Evolutionary conservation across 208 protist species (phyloP).

Genomic region (Acanthamoeba triangularis): DNA sequence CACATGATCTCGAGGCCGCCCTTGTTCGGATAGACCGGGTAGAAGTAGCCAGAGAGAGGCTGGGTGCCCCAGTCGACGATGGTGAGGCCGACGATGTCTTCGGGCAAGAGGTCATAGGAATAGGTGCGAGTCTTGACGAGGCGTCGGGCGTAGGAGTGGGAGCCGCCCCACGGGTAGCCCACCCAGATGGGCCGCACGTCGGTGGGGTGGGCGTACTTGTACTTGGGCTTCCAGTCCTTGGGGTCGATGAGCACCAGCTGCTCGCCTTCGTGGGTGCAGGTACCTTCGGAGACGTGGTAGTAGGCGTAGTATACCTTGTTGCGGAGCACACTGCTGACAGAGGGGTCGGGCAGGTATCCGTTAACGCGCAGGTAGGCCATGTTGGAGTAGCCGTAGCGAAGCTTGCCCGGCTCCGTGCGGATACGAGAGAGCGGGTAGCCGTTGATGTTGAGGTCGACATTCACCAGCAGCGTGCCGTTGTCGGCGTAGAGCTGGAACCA

Average conservation of each 20-base stretch:
- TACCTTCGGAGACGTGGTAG: neutral
- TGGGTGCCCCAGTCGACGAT: neutral
- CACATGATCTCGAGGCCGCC: neutral
- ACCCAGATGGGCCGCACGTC: neutral
- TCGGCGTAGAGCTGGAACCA: slow-evolving; percentile 28
- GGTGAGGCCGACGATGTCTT: neutral
- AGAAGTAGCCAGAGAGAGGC: neutral
- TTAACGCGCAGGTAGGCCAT: neutral
- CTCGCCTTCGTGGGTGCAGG: neutral
- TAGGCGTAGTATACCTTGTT: neutral
- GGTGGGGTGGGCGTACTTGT: neutral
- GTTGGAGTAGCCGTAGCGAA: neutral
- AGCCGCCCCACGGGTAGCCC: neutral
- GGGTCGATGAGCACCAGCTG: neutral
- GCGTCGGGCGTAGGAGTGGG: neutral
- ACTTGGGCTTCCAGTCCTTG: neutral
- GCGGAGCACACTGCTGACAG: neutral
- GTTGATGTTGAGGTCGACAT: neutral
- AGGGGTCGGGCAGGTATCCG: no score
- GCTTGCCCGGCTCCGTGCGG: neutral
- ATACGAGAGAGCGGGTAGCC: neutral
- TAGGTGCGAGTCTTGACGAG: neutral
- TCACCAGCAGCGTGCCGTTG: neutral
- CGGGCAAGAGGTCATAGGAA: neutral
- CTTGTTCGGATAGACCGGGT: neutral